Evolutionary conservation across 2,329 filamentous ascomycete genomes (phyloP).

Genomic region (Blumeria graminis): DNA sequence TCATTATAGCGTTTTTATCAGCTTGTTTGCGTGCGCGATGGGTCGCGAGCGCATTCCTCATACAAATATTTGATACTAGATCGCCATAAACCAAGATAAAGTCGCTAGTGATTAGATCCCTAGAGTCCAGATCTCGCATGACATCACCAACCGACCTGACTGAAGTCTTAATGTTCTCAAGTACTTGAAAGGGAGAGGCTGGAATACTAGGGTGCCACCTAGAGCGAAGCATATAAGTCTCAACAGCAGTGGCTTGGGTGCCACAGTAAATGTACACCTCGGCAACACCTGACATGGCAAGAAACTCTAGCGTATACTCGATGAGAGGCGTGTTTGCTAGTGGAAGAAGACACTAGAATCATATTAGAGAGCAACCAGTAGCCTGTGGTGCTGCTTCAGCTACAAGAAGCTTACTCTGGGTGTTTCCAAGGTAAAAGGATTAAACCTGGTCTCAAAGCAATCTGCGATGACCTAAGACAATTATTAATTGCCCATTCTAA

Average conservation of each 20-base stretch:
- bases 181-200: constrained; percentile 43
- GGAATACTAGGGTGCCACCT: constrained; percentile 46
- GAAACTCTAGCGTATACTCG: constrained; percentile 91
- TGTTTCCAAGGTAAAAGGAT: constrained; percentile 67
- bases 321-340: constrained; percentile 86
- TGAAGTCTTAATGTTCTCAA: constrained; percentile 68
- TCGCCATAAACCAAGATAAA: constrained; percentile 88
- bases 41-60: constrained; percentile 54
- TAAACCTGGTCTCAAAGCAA: constrained; percentile 80
- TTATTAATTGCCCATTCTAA: background rate
- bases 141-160: constrained; percentile 80
- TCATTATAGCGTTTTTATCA: constrained; percentile 95
- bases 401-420: constrained; percentile 43
- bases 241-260: constrained; percentile 64
- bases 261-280: constrained; percentile 85
- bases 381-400: background rate
- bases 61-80: constrained; percentile 65
- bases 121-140: constrained; percentile 75
- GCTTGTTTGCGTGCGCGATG: constrained; percentile 60
- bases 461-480: constrained; percentile 55
- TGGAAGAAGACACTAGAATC: constrained; percentile 61
- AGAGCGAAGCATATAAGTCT: constrained; percentile 63
- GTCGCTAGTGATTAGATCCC: constrained; percentile 65
- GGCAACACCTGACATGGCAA: constrained; percentile 84
- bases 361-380: constrained; percentile 2